phyloP scores from a whole-genome alignment of 345 rosid species.

The Draba incana region DNA sequence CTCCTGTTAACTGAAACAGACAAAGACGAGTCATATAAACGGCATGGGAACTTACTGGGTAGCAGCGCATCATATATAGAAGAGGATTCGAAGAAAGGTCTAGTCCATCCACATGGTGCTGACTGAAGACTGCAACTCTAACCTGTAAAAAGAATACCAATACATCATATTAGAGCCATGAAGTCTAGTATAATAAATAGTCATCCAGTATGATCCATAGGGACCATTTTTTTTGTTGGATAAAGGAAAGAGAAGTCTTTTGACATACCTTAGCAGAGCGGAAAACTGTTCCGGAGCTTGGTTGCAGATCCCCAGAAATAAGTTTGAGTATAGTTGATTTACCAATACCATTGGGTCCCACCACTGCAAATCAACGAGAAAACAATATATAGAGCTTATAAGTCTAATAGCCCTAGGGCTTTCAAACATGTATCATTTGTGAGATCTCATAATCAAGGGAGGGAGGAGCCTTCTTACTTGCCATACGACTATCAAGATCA shows the following conservation, averaged over 20 bases:
- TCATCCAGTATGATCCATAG: slow-evolving; percentile 17
- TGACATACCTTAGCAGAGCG: slow-evolving; percentile 91
- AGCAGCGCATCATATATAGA: slow-evolving; percentile 98
- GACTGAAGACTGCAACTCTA: slow-evolving; percentile 97
- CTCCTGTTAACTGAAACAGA: slow-evolving; percentile 23
- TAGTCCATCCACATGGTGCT: slow-evolving; percentile 98
- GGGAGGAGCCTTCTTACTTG: slow-evolving; percentile 66
- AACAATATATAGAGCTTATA: slow-evolving; percentile 24
- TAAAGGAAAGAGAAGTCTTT: slow-evolving; percentile 11
- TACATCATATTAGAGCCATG: slow-evolving; percentile 23
- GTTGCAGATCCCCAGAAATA: slow-evolving; percentile 93
- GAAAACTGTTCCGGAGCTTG: slow-evolving; percentile 96
- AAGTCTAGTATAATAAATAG: not conserved
- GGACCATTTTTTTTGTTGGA: not conserved
- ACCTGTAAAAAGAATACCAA: slow-evolving; percentile 59
- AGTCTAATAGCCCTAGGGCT: not conserved
- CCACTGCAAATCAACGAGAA: slow-evolving; percentile 68
- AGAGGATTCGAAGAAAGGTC: slow-evolving; percentile 96
- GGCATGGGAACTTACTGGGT: slow-evolving; percentile 63
- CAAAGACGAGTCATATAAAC: not conserved
- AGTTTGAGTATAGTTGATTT: slow-evolving; percentile 97
- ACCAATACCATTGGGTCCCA: slow-evolving; percentile 99
- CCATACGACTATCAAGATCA: slow-evolving; percentile 95
- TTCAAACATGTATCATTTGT: slow-evolving; percentile 11
- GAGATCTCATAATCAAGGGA: slow-evolving; percentile 8